phyloP scores from a whole-genome alignment of 2,329 filamentous ascomycete genomes.

The Penicillium sp. region DNA sequence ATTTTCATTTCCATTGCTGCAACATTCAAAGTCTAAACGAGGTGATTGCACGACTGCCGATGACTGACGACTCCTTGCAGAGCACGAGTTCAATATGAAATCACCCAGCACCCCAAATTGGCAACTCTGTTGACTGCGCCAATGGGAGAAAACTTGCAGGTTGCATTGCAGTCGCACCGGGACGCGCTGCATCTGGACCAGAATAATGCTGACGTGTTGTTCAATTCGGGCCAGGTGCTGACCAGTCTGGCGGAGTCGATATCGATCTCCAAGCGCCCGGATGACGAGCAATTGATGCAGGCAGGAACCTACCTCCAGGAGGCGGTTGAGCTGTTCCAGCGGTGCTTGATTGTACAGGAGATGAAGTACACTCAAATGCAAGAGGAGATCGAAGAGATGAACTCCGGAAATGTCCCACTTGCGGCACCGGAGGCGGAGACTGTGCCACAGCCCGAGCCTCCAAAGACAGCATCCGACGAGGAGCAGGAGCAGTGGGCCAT shows the following conservation, averaged over 20 bases:
- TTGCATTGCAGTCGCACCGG: constrained; percentile 65
- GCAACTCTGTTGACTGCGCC: constrained; percentile 59
- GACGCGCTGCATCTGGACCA: constrained; percentile 61
- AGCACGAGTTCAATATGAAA: constrained; percentile 68
- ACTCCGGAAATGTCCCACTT: constrained; percentile 23
- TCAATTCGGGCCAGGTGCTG: constrained; percentile 71
- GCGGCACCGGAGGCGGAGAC: constrained; percentile 10
- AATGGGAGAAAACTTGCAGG: constrained; percentile 56
- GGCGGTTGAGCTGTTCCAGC: constrained; percentile 61
- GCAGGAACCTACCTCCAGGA: constrained; percentile 60
- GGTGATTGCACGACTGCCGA: neutral
- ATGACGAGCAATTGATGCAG: constrained; percentile 45
- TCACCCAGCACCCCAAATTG: constrained; percentile 66
- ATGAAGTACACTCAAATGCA: constrained; percentile 49
- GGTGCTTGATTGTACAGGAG: constrained; percentile 57
- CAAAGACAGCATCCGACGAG: constrained; percentile 16
- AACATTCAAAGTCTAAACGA: neutral
- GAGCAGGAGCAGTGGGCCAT: constrained; percentile 64
- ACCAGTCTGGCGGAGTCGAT: constrained; percentile 65
- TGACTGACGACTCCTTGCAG: constrained; percentile 39
- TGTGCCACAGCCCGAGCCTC: constrained; percentile 11
- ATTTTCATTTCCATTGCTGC: neutral
- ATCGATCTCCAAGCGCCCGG: constrained; percentile 53
- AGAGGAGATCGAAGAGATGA: constrained; percentile 44
- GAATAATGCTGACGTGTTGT: constrained; percentile 67